Percentiles rank a stretch among this genome's conserved stretches.
Conservation (phyloP, 179 eudicot genomes). For the Drosera spatulata region DNA sequence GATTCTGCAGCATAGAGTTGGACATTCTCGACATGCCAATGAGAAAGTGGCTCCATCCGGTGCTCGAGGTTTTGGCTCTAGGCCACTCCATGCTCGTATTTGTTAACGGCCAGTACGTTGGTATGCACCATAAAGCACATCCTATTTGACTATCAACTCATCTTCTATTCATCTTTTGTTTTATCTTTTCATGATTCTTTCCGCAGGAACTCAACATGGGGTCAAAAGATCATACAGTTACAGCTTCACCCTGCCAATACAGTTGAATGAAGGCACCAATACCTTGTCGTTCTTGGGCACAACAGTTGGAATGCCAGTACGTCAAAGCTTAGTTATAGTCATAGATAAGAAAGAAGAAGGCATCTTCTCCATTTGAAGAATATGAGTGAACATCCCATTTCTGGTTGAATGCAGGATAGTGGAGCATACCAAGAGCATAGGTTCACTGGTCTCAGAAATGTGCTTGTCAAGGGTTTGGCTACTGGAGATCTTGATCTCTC, state of each 20-base stretch:
- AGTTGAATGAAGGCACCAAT: constrained; percentile 58
- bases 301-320: constrained; percentile 81
- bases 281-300: constrained; percentile 42
- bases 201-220: constrained; percentile 68
- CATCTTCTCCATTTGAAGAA: too few species aligned
- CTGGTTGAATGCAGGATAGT: constrained; percentile 42
- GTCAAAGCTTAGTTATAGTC: background rate
- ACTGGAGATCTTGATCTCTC: constrained; percentile 79
- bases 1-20: constrained; percentile 39
- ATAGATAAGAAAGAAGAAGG: too few species aligned
- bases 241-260: constrained; percentile 32
- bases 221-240: constrained; percentile 50
- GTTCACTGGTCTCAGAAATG: constrained; percentile 55
- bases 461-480: constrained; percentile 56
- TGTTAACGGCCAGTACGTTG: constrained; percentile 67
- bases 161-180: background rate
- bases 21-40: constrained; percentile 57
- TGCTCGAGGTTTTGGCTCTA: constrained; percentile 54
- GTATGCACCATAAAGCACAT: constrained; percentile 23
- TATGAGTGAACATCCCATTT: too few species aligned
- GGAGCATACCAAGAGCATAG: constrained; percentile 89
- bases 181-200: background rate
- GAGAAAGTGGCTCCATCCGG: constrained; percentile 52
- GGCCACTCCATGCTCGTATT: constrained; percentile 71
- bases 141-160: background rate